These are phyloP conservation scores for Arthroderma sp. DNA, from an alignment of 2,329 filamentous ascomycete genomes.

Conservation along the genomic window DNA sequence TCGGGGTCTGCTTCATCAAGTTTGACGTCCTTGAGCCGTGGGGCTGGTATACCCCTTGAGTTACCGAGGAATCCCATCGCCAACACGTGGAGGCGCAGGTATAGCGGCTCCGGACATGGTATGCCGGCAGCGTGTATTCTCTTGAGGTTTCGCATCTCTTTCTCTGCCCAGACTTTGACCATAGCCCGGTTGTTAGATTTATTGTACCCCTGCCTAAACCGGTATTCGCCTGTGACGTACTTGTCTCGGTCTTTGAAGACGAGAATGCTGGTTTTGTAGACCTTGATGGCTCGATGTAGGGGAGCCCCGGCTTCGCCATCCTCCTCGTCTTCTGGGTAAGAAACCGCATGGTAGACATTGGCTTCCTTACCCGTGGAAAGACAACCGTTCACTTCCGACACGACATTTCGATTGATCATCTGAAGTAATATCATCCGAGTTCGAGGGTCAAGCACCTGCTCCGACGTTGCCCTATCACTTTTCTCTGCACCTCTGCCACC, in stretches of 20 bases:
- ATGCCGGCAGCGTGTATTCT: conserved; percentile 74
- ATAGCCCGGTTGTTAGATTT: conserved; percentile 92
- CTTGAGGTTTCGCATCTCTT: conserved; percentile 89
- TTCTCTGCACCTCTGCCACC: conserved; percentile 49
- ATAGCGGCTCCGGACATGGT: conserved; percentile 77
- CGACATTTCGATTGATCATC: conserved; percentile 83
- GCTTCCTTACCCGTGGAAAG: conserved; percentile 96
- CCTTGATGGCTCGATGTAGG: conserved; percentile 80
- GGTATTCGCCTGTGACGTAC: conserved; percentile 87
- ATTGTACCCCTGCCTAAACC: conserved; percentile 81
- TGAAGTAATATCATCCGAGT: conserved; percentile 92
- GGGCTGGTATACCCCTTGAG: conserved; percentile 73
- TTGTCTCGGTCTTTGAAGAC: conserved; percentile 96
- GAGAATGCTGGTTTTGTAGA: conserved; percentile 96
- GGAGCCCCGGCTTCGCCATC: conserved; percentile 35
- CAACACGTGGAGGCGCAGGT: conserved; percentile 83
- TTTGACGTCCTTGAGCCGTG: conserved; percentile 74
- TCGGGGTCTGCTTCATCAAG: conserved; percentile 56
- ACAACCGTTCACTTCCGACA: conserved; percentile 87
- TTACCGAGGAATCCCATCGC: conserved; percentile 92
- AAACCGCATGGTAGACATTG: conserved; percentile 87
- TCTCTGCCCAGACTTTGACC: conserved; percentile 98
- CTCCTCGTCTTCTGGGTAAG: conserved; percentile 41
- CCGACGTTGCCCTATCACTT: conserved; percentile 81
- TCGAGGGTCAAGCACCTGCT: conserved; percentile 85